These are phyloP conservation scores for Durio zibethinus DNA, from an alignment of 345 rosid species.

Conservation along the genomic window DNA sequence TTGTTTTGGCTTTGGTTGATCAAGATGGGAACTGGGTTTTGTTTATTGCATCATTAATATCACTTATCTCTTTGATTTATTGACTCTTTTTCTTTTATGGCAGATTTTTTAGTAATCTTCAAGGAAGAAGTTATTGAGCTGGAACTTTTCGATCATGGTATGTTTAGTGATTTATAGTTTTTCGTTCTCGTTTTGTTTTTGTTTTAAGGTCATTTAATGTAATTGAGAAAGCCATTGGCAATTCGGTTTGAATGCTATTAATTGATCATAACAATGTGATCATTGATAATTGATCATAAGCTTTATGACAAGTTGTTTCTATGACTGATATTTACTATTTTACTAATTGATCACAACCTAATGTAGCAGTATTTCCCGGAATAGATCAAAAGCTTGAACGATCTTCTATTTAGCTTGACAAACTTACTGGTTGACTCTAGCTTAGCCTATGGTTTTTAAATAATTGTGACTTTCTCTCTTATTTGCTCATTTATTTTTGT, in stretches of 20 bases:
- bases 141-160: conserved; percentile 21
- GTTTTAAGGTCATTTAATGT: neutral
- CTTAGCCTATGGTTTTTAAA: neutral
- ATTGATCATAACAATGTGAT: conserved; percentile 6
- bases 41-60: neutral
- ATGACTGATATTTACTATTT: neutral
- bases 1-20: conserved; percentile 11
- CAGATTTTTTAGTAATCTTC: conserved; percentile 9
- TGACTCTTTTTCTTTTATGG: conserved; percentile 2
- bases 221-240: neutral
- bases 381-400: neutral
- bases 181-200: conserved; percentile 9
- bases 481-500: conserved; percentile 8
- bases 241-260: conserved; percentile 3
- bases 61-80: neutral
- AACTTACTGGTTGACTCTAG: neutral
- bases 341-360: neutral
- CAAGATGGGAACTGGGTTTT: neutral
- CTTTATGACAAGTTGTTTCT: conserved; percentile 24
- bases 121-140: neutral
- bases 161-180: conserved; percentile 1
- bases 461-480: neutral
- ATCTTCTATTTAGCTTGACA: conserved; percentile 1
- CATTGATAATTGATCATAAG: conserved; percentile 7
- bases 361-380: neutral